Percentiles rank a stretch among this genome's conserved stretches.
Conservation (phyloP, 768 basidiomycete genomes). For the Mycena olivaceomarginata region DNA sequence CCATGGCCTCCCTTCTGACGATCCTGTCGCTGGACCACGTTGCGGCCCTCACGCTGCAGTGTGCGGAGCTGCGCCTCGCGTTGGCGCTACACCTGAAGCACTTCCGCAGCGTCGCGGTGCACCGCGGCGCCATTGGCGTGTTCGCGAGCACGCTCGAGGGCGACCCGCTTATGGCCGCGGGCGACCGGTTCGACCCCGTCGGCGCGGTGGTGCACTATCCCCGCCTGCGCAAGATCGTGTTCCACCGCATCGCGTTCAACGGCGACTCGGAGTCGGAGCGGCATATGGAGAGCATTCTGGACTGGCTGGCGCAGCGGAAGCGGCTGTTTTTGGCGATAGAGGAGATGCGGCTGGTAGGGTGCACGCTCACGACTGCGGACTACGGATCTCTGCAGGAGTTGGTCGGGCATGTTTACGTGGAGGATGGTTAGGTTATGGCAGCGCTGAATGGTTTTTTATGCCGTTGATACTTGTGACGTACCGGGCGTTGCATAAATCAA, state of each 20-base stretch:
- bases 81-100: not conserved
- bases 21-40: conserved; percentile 23
- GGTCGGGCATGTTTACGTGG: conserved; percentile 12
- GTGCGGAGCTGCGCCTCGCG: not conserved
- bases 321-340: conserved; percentile 26
- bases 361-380: conserved; percentile 13
- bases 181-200: conserved; percentile 26
- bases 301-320: conserved; percentile 40
- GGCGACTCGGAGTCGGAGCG: not conserved
- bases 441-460: no score
- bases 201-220: conserved; percentile 21
- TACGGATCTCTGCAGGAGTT: conserved; percentile 28
- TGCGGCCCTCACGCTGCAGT: conserved; percentile 1
- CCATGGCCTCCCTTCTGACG: not conserved
- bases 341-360: conserved; percentile 15
- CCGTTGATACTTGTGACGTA: no score
- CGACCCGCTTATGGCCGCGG: conserved; percentile 34
- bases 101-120: conserved; percentile 16
- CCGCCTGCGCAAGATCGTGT: conserved; percentile 10
- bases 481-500: no score
- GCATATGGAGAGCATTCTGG: conserved; percentile 18
- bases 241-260: conserved; percentile 5
- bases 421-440: not conserved
- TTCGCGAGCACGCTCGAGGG: conserved; percentile 18
- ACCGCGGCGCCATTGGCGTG: not conserved